phyloP scores from a whole-genome alignment of 2,329 filamentous ascomycete species.

The Sphaerostilbella broomeana region DNA sequence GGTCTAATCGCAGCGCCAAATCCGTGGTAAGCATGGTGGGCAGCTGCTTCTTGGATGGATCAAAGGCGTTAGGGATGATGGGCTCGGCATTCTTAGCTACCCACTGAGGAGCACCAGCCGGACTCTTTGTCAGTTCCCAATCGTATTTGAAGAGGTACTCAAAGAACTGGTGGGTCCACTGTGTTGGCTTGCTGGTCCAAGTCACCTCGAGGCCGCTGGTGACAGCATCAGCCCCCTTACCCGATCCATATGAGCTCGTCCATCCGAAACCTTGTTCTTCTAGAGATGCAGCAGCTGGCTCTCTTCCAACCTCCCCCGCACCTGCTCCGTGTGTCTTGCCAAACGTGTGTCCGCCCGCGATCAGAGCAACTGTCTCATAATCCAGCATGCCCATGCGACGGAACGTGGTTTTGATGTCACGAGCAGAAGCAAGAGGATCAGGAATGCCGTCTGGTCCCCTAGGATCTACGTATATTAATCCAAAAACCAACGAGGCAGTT shows the following conservation, averaged over 20 bases:
- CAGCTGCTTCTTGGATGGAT: constrained; percentile 62
- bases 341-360: constrained; percentile 71
- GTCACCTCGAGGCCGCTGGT: constrained; percentile 72
- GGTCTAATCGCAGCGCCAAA: constrained; percentile 64
- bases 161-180: constrained; percentile 70
- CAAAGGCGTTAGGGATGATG: constrained; percentile 66
- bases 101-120: constrained; percentile 72
- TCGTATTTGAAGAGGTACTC: constrained; percentile 73
- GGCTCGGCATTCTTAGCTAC: constrained; percentile 60
- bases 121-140: constrained; percentile 70
- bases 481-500: constrained; percentile 28
- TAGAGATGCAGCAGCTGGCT: constrained; percentile 59
- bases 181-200: constrained; percentile 69
- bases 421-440: constrained; percentile 61
- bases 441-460: constrained; percentile 68
- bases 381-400: constrained; percentile 78
- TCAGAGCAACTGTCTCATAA: constrained; percentile 73
- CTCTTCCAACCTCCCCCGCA: constrained; percentile 57
- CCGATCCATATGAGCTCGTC: constrained; percentile 56
- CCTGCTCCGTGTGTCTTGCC: constrained; percentile 76
- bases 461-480: constrained; percentile 77
- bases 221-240: constrained; percentile 66
- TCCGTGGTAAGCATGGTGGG: constrained; percentile 75
- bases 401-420: constrained; percentile 69
- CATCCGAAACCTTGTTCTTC: constrained; percentile 68